Evolutionary conservation across 148 eudicot species (phyloP), one percentile per base, ranked within the genome.

Genomic region (Fagopyrum esculentum): DNA sequence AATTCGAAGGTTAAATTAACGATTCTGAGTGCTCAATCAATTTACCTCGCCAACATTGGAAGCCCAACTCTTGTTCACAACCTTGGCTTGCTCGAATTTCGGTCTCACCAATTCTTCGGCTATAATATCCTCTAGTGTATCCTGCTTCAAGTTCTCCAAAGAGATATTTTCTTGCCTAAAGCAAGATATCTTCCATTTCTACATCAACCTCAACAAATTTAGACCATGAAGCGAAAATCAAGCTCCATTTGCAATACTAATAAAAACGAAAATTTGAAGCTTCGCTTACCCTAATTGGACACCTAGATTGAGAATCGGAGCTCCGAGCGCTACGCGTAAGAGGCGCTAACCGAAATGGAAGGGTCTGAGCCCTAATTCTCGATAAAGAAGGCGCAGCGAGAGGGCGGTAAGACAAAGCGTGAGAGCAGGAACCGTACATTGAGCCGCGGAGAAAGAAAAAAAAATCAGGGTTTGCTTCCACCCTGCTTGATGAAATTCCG

Each of bases 151-250:
- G 57, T 81, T 61, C 74, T 82, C 92, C 0, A 81, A 80, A 74
- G 89, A 56, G 43, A 77, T 81, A 69, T 90, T 89, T 35, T 90
- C 94, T 74, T 82, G 76, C 84, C 87, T 85, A 79, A 92, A 92
- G 80, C 97, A 92, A 73, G 60, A 83, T 59, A 86, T 83, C 72
- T 81, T 89, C 94, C 94, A 83, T 81, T 79, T 89, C 91, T 86
- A 77, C 81, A 78, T 60, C 49, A 61, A 68, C 56, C 57, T 0
- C 44, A 51, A 73, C 49, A 35, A 73, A 44, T 9, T 64, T 26
- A 74, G 44, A 71, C 22, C 26, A 35, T 43, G 45, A 68, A 51
- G 54, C 8, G 9, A 57, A 57, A 56, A 17, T 4, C 45, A 46
- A 44, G 48, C 66, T 74, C 47, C 81, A 30, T 30, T 4, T 3